A percentile compares a stretch with the other conserved stretches of the same genome.
These are phyloP conservation scores for Pseudoturritis turrita DNA, from an alignment of 345 rosid genomes.

Conservation along the genomic window DNA sequence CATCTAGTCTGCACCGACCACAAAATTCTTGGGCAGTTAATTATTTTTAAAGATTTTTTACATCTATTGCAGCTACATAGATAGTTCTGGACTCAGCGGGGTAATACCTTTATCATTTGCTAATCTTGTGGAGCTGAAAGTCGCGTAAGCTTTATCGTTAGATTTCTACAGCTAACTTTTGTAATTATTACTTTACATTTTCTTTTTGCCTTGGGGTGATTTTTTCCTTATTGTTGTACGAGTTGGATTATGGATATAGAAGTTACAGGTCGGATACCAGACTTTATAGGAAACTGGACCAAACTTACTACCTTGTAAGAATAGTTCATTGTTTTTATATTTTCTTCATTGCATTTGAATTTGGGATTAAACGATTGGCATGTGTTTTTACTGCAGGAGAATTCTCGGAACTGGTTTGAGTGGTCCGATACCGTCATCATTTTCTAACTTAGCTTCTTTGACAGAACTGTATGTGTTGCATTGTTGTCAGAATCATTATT, in stretches of 20 bases:
- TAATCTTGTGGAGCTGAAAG: constrained; percentile 25
- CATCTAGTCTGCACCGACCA: neutral
- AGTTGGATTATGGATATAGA: constrained; percentile 44
- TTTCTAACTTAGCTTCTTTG: constrained; percentile 43
- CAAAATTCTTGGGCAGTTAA: neutral
- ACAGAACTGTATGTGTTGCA: constrained; percentile 43
- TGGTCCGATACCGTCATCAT: constrained; percentile 54
- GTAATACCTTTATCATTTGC: constrained; percentile 50
- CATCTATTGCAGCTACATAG: constrained; percentile 41
- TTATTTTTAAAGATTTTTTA: neutral
- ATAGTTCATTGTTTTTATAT: neutral
- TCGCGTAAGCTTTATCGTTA: constrained; percentile 19
- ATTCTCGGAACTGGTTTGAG: constrained; percentile 44
- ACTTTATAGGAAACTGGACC: constrained; percentile 53
- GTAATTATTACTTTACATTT: neutral
- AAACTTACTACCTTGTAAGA: constrained; percentile 44
- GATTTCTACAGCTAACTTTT: neutral
- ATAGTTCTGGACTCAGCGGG: constrained; percentile 60
- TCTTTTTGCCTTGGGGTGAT: neutral
- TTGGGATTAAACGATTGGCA: neutral
- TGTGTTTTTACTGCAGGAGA: constrained; percentile 34
- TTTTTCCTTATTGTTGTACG: neutral
- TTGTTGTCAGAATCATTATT: neutral
- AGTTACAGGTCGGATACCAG: constrained; percentile 50
- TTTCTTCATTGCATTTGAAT: neutral